A percentile compares a stretch with the other conserved stretches of the same genome.
Conservation (phyloP, 1,284 basidiomycete genomes). For the Cryptococcus maquisensis region DNA sequence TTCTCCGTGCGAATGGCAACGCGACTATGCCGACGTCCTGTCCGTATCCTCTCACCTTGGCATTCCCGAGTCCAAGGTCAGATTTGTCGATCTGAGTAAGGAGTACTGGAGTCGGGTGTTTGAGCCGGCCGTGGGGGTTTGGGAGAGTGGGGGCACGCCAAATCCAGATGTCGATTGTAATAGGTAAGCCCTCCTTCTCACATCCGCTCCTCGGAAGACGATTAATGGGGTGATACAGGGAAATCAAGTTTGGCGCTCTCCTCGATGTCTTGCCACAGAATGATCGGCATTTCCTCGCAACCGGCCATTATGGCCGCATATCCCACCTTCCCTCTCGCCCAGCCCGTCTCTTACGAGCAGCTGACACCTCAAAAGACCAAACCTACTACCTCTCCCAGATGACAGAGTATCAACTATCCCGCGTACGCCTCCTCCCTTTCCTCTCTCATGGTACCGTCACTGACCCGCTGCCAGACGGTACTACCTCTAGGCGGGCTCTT, state of each 20-base stretch:
- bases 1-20: constrained; percentile 89
- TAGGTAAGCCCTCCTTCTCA: constrained; percentile 52
- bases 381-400: constrained; percentile 87
- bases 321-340: constrained; percentile 19
- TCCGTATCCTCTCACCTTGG: constrained; percentile 65
- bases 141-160: constrained; percentile 75
- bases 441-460: background rate
- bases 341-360: constrained; percentile 62
- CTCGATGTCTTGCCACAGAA: constrained; percentile 58
- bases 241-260: constrained; percentile 91
- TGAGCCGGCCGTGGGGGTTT: constrained; percentile 69
- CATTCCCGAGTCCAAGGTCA: constrained; percentile 59
- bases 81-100: constrained; percentile 67
- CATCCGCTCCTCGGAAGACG: constrained; percentile 59
- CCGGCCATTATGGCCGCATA: constrained; percentile 80
- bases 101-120: constrained; percentile 89
- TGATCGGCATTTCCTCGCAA: constrained; percentile 61
- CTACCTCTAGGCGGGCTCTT: constrained; percentile 70
- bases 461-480: constrained; percentile 54
- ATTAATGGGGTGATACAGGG: constrained; percentile 52
- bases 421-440: constrained; percentile 28
- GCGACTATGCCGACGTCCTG: constrained; percentile 88
- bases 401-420: constrained; percentile 57
- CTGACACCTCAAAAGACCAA: constrained; percentile 79
- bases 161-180: constrained; percentile 97